Evolutionary conservation across 78 protist species (phyloP), one percentile per base, ranked within the genome.

Genomic region (Dictyostelium purpureum): DNA sequence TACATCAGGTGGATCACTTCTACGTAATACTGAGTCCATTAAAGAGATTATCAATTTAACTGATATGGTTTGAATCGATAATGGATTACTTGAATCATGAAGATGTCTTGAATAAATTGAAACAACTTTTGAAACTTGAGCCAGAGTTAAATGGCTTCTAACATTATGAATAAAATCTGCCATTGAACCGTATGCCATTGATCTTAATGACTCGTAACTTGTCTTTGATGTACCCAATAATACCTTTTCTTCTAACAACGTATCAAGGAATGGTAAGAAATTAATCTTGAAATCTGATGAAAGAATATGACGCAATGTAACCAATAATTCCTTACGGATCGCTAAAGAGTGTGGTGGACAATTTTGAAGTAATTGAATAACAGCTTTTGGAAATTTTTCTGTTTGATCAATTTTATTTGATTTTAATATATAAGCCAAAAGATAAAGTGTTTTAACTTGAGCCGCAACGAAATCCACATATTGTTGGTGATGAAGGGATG

Each of bases 91-190:
- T 2, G 90, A 4, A 89, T 98, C 99, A 37, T 96, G 98, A 6
- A 98, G 38, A 71, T 95, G 93, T 31, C 88, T 80, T 1, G 97
- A 66, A 81, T 94, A 97, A 54, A 98, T 61, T 35, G 95, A 28
- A 0, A 97, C 94, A 4, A 90, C 96, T 9, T 87, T 63, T 7
- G 74, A 61, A 7, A 98, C 79, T 28, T 97, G 99, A 10, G 6
- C 11, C 43, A 95, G 38, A 0, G 67, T 42, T 16, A 98, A 77
- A 4, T 96, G 77, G 1, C 19, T 18, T 4, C 98, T 87, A 47
- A 97, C 95, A 56, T 96, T 95, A 77, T 97, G 98, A 11, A 98
- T 87, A 18, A 97, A 89, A 54, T 98, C 99, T 0, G 99, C 99
- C 49, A 98, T 90, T 42, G 96, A 81, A 4, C 74, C 43, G 87